These are phyloP conservation scores for Beta corolliflora DNA, from an alignment of 179 eudicot genomes.

Conservation along the genomic window DNA sequence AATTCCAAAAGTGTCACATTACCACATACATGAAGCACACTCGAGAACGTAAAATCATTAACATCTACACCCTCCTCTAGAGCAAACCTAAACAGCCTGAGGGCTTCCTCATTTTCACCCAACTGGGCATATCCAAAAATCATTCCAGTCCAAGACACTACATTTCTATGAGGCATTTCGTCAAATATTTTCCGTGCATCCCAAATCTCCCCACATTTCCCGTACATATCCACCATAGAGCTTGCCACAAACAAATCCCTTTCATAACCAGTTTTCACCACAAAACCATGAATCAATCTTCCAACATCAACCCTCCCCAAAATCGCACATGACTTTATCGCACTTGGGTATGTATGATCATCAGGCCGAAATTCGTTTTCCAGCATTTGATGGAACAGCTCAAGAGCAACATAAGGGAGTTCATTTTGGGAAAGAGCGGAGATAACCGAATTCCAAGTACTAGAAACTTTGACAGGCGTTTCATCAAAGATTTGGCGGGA, in stretches of 20 bases:
- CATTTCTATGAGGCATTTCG: slow-evolving; percentile 81
- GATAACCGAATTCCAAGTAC: slow-evolving; percentile 83
- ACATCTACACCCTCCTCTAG: slow-evolving; percentile 61
- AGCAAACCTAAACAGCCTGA: slow-evolving; percentile 63
- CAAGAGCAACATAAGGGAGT: slow-evolving; percentile 52
- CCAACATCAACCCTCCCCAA: slow-evolving; percentile 48
- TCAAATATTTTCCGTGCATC: slow-evolving; percentile 75
- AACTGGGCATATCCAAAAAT: slow-evolving; percentile 75
- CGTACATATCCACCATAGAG: slow-evolving; percentile 77
- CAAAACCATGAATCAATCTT: slow-evolving; percentile 62
- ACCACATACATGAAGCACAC: slow-evolving; percentile 82
- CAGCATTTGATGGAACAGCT: slow-evolving; percentile 55
- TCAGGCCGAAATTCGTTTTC: slow-evolving; percentile 46
- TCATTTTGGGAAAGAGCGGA: slow-evolving; percentile 79
- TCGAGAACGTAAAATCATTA: slow-evolving; percentile 86
- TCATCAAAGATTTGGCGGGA: slow-evolving; percentile 65
- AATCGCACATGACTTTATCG: slow-evolving; percentile 54
- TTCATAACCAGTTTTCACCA: slow-evolving; percentile 58
- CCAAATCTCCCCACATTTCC: slow-evolving; percentile 59
- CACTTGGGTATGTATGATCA: slow-evolving; percentile 71
- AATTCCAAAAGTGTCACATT: slow-evolving; percentile 64
- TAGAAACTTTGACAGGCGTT: slow-evolving; percentile 46
- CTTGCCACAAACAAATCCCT: slow-evolving; percentile 74
- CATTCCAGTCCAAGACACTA: slow-evolving; percentile 93
- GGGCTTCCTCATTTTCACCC: slow-evolving; percentile 79